Conservation (phyloP, 805 yeast species). For the Maudiozyma pseudohumilis region DNA sequence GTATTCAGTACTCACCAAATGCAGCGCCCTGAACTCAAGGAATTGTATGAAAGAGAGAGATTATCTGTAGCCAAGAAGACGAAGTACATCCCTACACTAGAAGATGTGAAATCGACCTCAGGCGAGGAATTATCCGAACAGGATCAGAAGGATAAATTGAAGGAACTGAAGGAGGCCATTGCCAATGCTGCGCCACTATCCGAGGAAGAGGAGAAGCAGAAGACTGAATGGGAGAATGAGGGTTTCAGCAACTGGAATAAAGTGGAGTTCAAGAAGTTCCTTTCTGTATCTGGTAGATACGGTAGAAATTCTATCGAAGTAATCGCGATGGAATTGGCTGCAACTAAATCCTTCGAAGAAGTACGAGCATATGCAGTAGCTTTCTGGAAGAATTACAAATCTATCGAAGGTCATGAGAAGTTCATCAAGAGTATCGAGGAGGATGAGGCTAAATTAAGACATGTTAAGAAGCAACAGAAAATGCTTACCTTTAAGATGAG, state of each 20-base stretch:
- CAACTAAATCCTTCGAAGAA: conserved; percentile 72
- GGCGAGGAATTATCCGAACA: conserved; percentile 34
- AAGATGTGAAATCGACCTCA: conserved; percentile 37
- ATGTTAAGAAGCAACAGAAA: conserved; percentile 61
- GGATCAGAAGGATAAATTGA: conserved; percentile 37
- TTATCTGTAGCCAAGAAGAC: conserved; percentile 64
- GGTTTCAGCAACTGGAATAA: conserved; percentile 83
- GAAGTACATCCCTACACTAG: conserved; percentile 54
- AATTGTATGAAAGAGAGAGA: conserved; percentile 72
- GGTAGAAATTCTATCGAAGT: conserved; percentile 68
- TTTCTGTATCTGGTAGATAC: conserved; percentile 63
- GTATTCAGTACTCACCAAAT: conserved; percentile 86
- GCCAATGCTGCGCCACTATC: conserved; percentile 71
- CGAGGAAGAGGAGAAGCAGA: conserved; percentile 64
- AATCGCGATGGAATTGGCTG: conserved; percentile 66
- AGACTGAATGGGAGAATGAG: conserved; percentile 45
- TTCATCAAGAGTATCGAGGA: conserved; percentile 70
- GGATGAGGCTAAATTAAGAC: conserved; percentile 78
- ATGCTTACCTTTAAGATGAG: conserved; percentile 68
- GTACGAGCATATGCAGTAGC: conserved; percentile 65
- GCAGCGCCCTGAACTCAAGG: conserved; percentile 62
- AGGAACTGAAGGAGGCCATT: conserved; percentile 59
- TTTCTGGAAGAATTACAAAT: conserved; percentile 72
- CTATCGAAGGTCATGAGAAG: conserved; percentile 83
- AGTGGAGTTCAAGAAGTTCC: conserved; percentile 77